These are phyloP conservation scores for Craterostigma plantagineum DNA, from an alignment of 257 asterid genomes.

Conservation along the genomic window DNA sequence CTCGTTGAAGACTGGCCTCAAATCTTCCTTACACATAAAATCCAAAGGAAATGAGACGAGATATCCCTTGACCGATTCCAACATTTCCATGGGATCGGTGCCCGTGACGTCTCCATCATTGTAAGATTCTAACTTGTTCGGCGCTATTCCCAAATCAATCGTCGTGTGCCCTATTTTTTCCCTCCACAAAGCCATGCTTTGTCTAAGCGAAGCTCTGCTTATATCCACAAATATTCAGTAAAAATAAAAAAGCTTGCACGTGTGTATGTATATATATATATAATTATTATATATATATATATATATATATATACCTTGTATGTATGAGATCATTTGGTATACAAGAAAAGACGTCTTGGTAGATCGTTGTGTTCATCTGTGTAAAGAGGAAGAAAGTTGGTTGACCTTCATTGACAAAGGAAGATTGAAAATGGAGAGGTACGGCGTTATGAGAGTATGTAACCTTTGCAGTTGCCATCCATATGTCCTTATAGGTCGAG, in stretches of 20 bases:
- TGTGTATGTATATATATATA: no score
- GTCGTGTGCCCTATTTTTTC: slow-evolving; percentile 70
- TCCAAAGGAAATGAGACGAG: slow-evolving; percentile 91
- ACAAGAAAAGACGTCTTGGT: slow-evolving; percentile 88
- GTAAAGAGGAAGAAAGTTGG: slow-evolving; percentile 1
- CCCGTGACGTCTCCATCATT: slow-evolving; percentile 45
- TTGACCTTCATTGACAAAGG: background rate
- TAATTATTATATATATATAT: no score
- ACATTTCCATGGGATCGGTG: slow-evolving; percentile 77
- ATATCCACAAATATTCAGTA: background rate
- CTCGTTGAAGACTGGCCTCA: slow-evolving; percentile 86
- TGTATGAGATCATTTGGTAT: slow-evolving; percentile 84
- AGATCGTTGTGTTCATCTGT: slow-evolving; percentile 81
- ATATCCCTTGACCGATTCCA: slow-evolving; percentile 63
- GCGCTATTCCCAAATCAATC: slow-evolving; percentile 84
- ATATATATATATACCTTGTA: no score
- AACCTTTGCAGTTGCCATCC: slow-evolving; percentile 98
- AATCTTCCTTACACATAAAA: slow-evolving; percentile 80
- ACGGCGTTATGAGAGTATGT: no score
- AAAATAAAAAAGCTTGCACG: no score
- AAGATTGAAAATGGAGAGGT: no score
- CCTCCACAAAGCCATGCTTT: slow-evolving; percentile 59
- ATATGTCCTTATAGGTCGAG: slow-evolving; percentile 74
- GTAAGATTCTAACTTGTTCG: slow-evolving; percentile 38
- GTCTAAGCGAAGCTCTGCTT: slow-evolving; percentile 66